phyloP scores from a whole-genome alignment of 2,329 filamentous ascomycete species.

The Neopestalotiopsis sp. region DNA sequence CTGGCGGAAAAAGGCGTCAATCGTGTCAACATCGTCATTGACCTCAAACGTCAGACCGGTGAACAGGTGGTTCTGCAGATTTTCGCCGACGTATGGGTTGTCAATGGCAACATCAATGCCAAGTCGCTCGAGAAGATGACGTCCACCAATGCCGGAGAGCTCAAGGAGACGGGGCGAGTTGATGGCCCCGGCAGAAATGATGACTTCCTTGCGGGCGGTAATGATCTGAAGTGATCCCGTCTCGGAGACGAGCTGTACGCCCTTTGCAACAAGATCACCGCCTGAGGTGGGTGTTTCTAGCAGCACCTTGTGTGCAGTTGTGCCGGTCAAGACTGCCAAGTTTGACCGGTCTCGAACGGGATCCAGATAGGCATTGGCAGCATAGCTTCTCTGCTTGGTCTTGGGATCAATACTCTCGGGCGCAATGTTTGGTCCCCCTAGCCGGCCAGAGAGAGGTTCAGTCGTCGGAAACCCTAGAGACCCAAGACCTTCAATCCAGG shows the following conservation, averaged over 20 bases:
- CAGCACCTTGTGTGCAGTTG: constrained; percentile 18
- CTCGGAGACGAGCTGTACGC: constrained; percentile 6
- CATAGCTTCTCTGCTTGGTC: constrained; percentile 22
- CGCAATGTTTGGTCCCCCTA: constrained; percentile 14
- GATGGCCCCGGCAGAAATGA: constrained; percentile 48
- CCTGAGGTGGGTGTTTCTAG: constrained; percentile 12
- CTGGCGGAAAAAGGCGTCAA: constrained; percentile 28
- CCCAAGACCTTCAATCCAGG: constrained; percentile 19
- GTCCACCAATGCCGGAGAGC: constrained; percentile 47
- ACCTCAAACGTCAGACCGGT: constrained; percentile 31
- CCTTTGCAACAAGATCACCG: background rate
- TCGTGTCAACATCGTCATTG: constrained; percentile 25
- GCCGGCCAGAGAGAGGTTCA: constrained; percentile 19
- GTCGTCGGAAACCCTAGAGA: constrained; percentile 15
- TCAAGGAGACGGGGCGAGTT: constrained; percentile 50
- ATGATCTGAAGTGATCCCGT: constrained; percentile 25
- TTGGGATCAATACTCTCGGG: constrained; percentile 22
- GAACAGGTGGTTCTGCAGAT: constrained; percentile 41
- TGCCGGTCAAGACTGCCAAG: constrained; percentile 21
- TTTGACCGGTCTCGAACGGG: constrained; percentile 15
- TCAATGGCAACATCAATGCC: constrained; percentile 40
- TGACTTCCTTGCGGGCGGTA: constrained; percentile 43
- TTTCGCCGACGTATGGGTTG: constrained; percentile 45
- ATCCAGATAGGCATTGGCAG: constrained; percentile 23
- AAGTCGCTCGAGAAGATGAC: constrained; percentile 37